A percentile compares a stretch with the other conserved stretches of the same genome.
These are phyloP conservation scores for Pleurotus salmoneostramineus DNA, from an alignment of 768 basidiomycete species.

Conservation along the genomic window DNA sequence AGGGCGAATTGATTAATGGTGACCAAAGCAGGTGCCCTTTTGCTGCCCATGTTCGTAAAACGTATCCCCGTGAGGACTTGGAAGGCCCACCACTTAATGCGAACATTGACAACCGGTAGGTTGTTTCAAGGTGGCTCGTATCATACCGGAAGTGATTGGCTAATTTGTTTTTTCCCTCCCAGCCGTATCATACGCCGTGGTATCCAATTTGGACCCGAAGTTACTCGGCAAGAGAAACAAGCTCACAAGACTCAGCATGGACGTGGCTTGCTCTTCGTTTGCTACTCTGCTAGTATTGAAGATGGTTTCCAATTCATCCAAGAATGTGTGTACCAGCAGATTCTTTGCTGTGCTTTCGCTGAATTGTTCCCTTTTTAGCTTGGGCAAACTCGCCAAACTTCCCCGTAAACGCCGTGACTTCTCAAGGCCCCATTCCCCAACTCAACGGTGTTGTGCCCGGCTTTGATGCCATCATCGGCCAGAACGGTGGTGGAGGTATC, in stretches of 20 bases:
- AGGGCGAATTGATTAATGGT: conserved; percentile 8
- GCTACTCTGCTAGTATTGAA: conserved; percentile 37
- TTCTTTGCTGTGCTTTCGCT: not conserved
- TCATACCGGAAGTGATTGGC: not conserved
- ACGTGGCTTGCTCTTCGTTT: conserved; percentile 45
- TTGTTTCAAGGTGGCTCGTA: conserved; percentile 18
- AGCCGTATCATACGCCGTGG: conserved; percentile 44
- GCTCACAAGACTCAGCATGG: conserved; percentile 34
- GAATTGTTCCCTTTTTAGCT: conserved; percentile 14
- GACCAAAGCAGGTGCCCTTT: conserved; percentile 39
- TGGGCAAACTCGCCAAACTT: conserved; percentile 36
- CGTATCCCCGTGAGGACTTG: conserved; percentile 40
- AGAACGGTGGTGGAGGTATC: conserved; percentile 15
- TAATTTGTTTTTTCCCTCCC: conserved; percentile 8
- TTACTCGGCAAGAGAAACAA: conserved; percentile 32
- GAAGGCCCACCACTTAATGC: conserved; percentile 17
- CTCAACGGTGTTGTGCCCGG: conserved; percentile 25
- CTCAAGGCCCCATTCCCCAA: conserved; percentile 24
- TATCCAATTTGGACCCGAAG: conserved; percentile 49
- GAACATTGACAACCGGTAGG: conserved; percentile 20
- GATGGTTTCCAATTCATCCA: conserved; percentile 41
- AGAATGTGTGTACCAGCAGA: conserved; percentile 21
- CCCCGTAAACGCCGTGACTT: conserved; percentile 24
- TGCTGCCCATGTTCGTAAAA: conserved; percentile 45
- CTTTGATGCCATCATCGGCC: conserved; percentile 46